Evolutionary conservation across 352 stramenopile species (phyloP).

Genomic region (Globisporangium radiosum): DNA sequence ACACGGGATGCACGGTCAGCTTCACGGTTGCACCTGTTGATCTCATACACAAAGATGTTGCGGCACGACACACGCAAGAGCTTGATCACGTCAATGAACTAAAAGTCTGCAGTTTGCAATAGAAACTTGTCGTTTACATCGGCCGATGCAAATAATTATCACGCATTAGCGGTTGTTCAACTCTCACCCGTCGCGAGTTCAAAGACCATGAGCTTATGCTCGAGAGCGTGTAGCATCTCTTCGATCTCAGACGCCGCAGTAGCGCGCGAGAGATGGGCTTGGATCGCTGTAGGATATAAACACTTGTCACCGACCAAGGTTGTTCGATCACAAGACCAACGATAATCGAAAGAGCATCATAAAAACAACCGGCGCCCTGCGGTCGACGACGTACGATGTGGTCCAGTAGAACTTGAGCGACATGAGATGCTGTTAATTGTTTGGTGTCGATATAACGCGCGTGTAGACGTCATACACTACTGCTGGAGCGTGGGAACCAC

Average conservation of each 20-base stretch:
- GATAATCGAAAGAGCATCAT: conserved; percentile 3
- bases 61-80: background rate
- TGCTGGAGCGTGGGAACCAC: no score
- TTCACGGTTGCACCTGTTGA: conserved; percentile 2
- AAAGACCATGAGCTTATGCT: conserved; percentile 9
- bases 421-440: background rate
- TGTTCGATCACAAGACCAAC: background rate
- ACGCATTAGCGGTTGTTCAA: conserved; percentile 7
- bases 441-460: no score
- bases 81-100: conserved; percentile 12
- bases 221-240: no score
- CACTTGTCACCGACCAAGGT: conserved; percentile 10
- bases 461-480: no score
- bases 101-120: conserved; percentile 11
- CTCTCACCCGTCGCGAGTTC: conserved; percentile 2
- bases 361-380: background rate
- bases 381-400: background rate
- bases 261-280: background rate
- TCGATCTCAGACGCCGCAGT: background rate
- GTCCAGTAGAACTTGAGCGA: conserved; percentile 10
- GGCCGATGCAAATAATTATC: conserved; percentile 13
- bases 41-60: conserved; percentile 8
- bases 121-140: conserved; percentile 14
- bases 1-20: conserved; percentile 5
- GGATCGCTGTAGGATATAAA: conserved; percentile 6